Base-by-base conservation (phyloP, 1,139 yeast species). In the Sugiyamaella sp. region DNA sequence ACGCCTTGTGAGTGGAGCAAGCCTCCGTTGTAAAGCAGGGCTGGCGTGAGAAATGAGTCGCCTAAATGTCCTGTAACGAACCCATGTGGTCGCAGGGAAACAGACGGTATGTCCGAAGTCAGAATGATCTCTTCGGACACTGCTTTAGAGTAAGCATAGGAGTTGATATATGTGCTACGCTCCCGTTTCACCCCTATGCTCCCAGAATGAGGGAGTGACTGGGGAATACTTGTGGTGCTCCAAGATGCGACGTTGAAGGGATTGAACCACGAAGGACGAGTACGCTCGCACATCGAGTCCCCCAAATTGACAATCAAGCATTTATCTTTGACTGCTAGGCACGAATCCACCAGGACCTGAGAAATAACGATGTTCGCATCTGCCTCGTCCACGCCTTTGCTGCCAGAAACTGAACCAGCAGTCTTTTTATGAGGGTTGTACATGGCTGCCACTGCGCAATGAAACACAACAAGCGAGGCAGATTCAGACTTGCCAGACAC, bases 61-160 rank as follows among this genome's bases (percentile, higher is more conserved):
- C 66, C 68, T 8, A 60, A 44, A 45, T 68, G 71, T 8, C 71
- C 71, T n/a, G 63, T 53, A 3, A 63, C 56, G 21, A 63, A 59
- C 2, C 71, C 71, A 16, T 61, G 64, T 4, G 63, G 57, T 8
- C 66, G 60, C 12, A 66, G 46, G 9, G 60, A 54, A 3, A 60
- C 58, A 10, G 55, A 48, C 8, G 48, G 16, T n/a, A 56, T 37
- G 32, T 46, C 47, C 10, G 60, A 46, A 10, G 37, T 35, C 8
- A 59, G 49, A 4, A 61, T 33, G 10, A 56, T 32, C 16, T 29
- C 29, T 32, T 62, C 63, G 10, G 62, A 51, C 10, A 40, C 49
- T 4, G 55, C 53, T 38, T 52, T 57, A 21, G 60, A 63, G 60
- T 64, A 61, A 3, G 68, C 66, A 48, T 63, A 66, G 22, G 60